Conservation (phyloP, 1,284 basidiomycete genomes). For the Laetiporus sulphureus region DNA sequence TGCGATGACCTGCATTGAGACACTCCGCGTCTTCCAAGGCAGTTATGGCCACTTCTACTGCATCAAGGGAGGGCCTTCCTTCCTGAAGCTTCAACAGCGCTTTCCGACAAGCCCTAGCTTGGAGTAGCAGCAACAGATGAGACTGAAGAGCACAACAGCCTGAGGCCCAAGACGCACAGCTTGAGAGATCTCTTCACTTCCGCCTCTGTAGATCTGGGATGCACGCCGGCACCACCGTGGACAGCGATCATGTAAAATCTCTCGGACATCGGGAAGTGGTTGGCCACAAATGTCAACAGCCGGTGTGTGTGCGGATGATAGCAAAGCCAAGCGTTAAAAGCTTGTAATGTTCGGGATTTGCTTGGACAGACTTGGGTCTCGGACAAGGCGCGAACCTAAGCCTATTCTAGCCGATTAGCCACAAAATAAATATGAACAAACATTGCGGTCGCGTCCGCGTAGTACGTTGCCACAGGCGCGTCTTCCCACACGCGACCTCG, state of each 20-base stretch:
- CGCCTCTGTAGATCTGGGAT: slow-evolving; percentile 35
- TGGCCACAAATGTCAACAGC: too few species aligned
- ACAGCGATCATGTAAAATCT: slow-evolving; percentile 38
- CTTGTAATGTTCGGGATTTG: too few species aligned
- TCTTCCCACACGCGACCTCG: too few species aligned
- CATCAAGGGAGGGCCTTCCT: slow-evolving; percentile 27
- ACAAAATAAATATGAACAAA: slow-evolving; percentile 15
- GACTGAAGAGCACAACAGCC: neutral
- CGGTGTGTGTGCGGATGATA: too few species aligned
- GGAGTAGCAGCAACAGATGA: neutral
- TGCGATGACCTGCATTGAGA: slow-evolving; percentile 56
- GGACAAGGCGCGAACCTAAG: neutral
- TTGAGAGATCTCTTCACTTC: slow-evolving; percentile 47
- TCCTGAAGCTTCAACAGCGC: slow-evolving; percentile 23
- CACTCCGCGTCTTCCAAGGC: slow-evolving; percentile 52
- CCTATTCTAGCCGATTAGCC: slow-evolving; percentile 1
- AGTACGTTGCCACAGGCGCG: slow-evolving; percentile 17
- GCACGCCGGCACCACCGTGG: slow-evolving; percentile 65
- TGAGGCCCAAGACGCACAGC: slow-evolving; percentile 34
- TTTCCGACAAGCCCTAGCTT: slow-evolving; percentile 38
- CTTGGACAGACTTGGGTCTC: neutral
- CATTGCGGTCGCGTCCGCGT: slow-evolving; percentile 17
- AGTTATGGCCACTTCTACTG: slow-evolving; percentile 45
- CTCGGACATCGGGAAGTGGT: too few species aligned
- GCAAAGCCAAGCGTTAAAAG: too few species aligned